These are phyloP conservation scores for Oryza brachyantha DNA, from an alignment of 176 grass and related monocot species.

Conservation along the genomic window DNA sequence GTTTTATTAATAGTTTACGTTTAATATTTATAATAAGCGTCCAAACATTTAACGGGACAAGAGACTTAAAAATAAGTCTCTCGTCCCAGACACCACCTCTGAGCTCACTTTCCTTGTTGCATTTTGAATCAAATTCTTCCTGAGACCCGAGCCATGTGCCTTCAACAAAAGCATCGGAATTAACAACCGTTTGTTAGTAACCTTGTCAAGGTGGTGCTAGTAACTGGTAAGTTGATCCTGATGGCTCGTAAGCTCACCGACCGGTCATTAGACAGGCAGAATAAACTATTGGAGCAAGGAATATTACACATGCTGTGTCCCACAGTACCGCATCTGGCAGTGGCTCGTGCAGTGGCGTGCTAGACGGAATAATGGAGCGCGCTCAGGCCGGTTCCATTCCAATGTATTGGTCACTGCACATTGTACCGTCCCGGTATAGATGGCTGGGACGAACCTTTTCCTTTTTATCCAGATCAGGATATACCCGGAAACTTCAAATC, in stretches of 20 bases:
- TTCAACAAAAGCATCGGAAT: neutral
- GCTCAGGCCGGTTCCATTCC: neutral
- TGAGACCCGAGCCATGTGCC: neutral
- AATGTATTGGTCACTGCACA: neutral
- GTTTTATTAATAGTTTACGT: too few species aligned
- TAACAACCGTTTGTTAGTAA: too few species aligned
- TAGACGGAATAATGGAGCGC: neutral
- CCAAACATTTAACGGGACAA: too few species aligned
- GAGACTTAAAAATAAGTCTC: too few species aligned
- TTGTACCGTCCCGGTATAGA: neutral
- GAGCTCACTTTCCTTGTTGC: neutral
- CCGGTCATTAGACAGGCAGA: constrained; percentile 1
- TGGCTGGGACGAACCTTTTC: neutral
- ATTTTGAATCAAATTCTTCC: neutral
- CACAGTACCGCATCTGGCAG: neutral
- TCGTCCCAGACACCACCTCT: too few species aligned
- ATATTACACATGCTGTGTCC: constrained; percentile 13
- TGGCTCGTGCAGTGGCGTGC: neutral
- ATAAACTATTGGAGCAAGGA: constrained; percentile 20
- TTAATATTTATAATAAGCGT: too few species aligned
- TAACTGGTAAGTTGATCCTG: neutral
- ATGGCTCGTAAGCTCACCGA: constrained; percentile 1
- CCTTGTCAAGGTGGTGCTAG: neutral
- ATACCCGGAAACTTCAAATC: neutral
- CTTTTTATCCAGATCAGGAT: neutral